These are phyloP conservation scores for Amphirosellinia nigrospora DNA, from an alignment of 495 filamentous ascomycete species.

Conservation along the genomic window DNA sequence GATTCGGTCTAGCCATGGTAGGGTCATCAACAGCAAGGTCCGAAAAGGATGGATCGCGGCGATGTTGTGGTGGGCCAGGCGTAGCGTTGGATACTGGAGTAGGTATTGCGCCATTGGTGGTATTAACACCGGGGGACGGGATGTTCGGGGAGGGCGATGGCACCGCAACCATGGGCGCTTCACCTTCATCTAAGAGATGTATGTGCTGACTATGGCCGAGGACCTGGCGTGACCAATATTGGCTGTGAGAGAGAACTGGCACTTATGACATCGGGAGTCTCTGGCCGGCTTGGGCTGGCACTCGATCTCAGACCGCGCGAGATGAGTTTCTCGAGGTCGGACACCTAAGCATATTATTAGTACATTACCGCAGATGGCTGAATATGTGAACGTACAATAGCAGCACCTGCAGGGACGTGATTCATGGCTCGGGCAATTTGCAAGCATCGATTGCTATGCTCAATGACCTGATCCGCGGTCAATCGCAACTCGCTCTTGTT, in stretches of 20 bases:
- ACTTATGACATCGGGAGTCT: constrained; percentile 30
- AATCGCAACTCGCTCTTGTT: constrained; percentile 33
- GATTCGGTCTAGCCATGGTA: constrained; percentile 31
- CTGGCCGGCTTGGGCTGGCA: constrained; percentile 24
- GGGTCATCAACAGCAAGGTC: constrained; percentile 34
- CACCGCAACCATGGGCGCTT: constrained; percentile 34
- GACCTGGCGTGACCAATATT: constrained; percentile 27
- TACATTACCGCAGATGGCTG: neutral
- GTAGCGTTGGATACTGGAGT: constrained; percentile 34
- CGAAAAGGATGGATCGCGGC: constrained; percentile 31
- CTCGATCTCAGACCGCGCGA: constrained; percentile 40
- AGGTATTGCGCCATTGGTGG: constrained; percentile 28
- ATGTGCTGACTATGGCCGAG: constrained; percentile 35
- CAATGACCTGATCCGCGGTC: constrained; percentile 36
- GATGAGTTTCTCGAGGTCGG: constrained; percentile 54
- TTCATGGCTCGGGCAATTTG: constrained; percentile 42
- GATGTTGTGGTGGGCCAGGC: constrained; percentile 29
- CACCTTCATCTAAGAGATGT: constrained; percentile 37
- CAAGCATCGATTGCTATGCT: constrained; percentile 39
- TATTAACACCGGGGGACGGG: constrained; percentile 31
- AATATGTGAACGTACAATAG: constrained; percentile 44
- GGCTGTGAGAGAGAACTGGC: constrained; percentile 30
- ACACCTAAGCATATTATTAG: constrained; percentile 37
- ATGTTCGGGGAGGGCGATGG: constrained; percentile 34
- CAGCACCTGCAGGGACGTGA: constrained; percentile 42